phyloP scores from a whole-genome alignment of 208 protist genomes.

The Angomonas desouzai region DNA sequence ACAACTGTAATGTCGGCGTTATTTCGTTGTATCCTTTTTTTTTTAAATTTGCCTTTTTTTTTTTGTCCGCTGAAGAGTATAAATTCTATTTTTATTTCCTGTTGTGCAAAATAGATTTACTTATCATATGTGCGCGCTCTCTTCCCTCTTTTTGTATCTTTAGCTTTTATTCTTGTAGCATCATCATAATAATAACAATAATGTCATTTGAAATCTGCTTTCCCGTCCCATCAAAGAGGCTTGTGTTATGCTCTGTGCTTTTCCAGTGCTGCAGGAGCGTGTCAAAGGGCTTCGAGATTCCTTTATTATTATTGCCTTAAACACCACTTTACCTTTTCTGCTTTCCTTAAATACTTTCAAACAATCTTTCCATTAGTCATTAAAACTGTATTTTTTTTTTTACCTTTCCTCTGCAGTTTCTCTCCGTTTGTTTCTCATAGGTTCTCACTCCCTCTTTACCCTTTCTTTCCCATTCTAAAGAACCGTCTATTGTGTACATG shows the following conservation, averaged over 20 bases:
- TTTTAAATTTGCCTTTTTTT: constrained; percentile 11
- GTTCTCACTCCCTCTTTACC: background rate
- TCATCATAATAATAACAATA: background rate
- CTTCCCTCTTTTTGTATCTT: constrained; percentile 1
- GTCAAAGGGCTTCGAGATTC: constrained; percentile 10
- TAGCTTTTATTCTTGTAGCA: background rate
- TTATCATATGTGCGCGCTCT: too few species aligned
- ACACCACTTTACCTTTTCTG: background rate
- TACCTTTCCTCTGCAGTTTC: too few species aligned
- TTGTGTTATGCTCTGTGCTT: constrained; percentile 10
- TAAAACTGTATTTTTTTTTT: too few species aligned
- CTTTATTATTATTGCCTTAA: background rate
- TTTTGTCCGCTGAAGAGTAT: constrained; percentile 1
- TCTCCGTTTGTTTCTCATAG: too few species aligned
- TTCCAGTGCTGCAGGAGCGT: constrained; percentile 8
- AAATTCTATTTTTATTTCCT: too few species aligned
- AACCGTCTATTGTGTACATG: background rate
- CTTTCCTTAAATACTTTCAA: background rate
- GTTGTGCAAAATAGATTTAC: too few species aligned
- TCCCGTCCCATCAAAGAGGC: background rate
- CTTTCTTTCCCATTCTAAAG: constrained; percentile 2
- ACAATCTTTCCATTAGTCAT: too few species aligned
- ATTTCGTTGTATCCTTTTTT: too few species aligned
- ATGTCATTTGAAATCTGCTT: too few species aligned
- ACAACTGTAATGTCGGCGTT: too few species aligned